phyloP scores from a whole-genome alignment of 345 rosid species.

The Salix brachista region DNA sequence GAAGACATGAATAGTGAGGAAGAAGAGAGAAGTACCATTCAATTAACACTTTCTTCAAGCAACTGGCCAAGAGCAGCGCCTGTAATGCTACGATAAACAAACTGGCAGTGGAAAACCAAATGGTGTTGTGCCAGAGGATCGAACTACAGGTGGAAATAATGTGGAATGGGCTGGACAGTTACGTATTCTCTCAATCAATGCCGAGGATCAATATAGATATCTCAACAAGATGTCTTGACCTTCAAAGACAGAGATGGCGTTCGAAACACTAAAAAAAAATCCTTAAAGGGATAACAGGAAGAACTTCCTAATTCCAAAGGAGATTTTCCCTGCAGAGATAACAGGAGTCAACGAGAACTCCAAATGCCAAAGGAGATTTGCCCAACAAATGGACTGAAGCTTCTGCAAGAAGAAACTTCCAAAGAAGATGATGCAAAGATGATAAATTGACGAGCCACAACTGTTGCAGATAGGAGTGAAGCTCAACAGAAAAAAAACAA shows the following conservation, averaged over 20 bases:
- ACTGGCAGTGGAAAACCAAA: not conserved
- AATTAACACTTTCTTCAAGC: not conserved
- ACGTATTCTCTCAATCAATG: not conserved
- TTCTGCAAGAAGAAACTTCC: constrained; percentile 23
- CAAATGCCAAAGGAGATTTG: constrained; percentile 65
- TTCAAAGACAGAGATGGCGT: constrained; percentile 21
- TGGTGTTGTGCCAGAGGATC: not conserved
- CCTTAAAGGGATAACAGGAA: constrained; percentile 30
- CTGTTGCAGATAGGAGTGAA: constrained; percentile 14
- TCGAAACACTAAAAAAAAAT: constrained; percentile 20
- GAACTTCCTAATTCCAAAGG: constrained; percentile 34
- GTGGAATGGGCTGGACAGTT: not conserved
- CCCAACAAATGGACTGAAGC: constrained; percentile 46
- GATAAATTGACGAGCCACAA: constrained; percentile 13
- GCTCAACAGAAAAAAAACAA: not conserved
- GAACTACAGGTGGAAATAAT: not conserved
- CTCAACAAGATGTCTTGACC: constrained; percentile 15
- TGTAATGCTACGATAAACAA: not conserved
- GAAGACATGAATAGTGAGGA: not conserved
- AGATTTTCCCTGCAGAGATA: constrained; percentile 30
- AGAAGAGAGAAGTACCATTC: not conserved
- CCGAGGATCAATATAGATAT: not conserved
- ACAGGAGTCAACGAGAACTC: constrained; percentile 39
- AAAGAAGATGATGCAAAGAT: constrained; percentile 15
- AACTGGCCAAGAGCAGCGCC: not conserved